Base-by-base conservation (phyloP, 371 early-diverging fungal genomes). In the Mortierella sp. region DNA sequence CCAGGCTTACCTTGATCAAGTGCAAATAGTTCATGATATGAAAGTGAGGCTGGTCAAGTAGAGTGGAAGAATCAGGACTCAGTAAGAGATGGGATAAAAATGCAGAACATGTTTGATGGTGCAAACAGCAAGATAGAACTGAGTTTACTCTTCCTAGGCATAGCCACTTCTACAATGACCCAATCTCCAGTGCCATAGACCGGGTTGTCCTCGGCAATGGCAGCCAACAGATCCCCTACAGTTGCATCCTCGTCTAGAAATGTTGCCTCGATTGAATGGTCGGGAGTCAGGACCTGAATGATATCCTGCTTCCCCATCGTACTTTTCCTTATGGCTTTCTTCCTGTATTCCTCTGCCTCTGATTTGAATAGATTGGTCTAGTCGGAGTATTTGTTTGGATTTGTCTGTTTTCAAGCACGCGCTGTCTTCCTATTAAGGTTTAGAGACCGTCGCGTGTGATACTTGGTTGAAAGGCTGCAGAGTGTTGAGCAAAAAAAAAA, bases 261-360 rank as follows among this genome's bases (percentile, higher is more conserved):
- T 12, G 66, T 66, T 5, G 76, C 79, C 32, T 75, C 68, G 35
- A 82, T 35, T 15, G 76, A 69, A 29, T 82, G 79, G 49, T 84
- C 82, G 22, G 79, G 79, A 28, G 79, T 72, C 51, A 82, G 66
- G 45, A 84, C 82, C 64, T 84, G 84, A 31, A 84, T 69, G 26
- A 84, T 82, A 47, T 84, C 84, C 79, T 84, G 82, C 45, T 76
- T 82, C 23, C 79, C 82, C 84, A 84, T 84, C 3, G 23, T 66
- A 23, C 42, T 56, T 55, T 45, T 62, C 55, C 53, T 28, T 9
- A 13, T 28, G 42, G 40, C 13, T 34, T 40, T 60, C 37, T 60
- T 9, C 22, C 42, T 40, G 7, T 17, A 40, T 15, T 40, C 40
- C 40, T 40, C 40, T 9, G 10, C 10, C 13, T 8, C 29, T 60